Base-by-base conservation (phyloP, 2,329 filamentous ascomycete species). In the Fusarium succisae region DNA sequence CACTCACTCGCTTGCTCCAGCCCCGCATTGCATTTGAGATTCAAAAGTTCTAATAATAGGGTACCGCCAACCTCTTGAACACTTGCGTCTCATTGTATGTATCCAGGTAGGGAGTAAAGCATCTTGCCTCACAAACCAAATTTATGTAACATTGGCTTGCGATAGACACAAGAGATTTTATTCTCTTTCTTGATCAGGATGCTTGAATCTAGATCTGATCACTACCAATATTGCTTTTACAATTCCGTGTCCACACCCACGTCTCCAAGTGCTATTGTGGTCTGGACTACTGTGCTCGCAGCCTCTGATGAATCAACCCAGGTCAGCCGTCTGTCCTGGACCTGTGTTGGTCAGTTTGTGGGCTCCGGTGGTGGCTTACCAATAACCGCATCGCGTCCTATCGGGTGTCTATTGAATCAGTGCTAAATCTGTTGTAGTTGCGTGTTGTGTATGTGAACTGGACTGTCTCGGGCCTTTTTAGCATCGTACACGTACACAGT, bases 31-130 rank as follows among this genome's bases (percentile, higher is more conserved):
- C 38, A 66, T 70, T 39, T 35, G 44, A 58, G 38, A 47, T 64
- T 45, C 24, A 38, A 18, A 38, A 44, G 24, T 20, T 37, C 75
- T 75, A 77, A 77, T 67, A 74, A 76, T 75, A 77, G 65, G 62
- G n/a, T 12, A 30, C 18, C 28, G 22, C 20, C 35, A 66, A 76
- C 72, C 70, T 66, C 67, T 74, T 59, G 63, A 37, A 72, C 47
- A 60, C 56, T 66, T 44, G 39, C 57, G 56, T 45, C 63, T 72
- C 70, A 35, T 35, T 35, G 32, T 17, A 35, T 35, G 32, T 35
- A 70, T 65, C 32, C 54, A 41, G 47, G 44, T 51, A 69, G 45
- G 51, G 28, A 53, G 39, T 44, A 39, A 41, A 63, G 35, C 38
- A 57, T 69, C 51, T 69, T 58, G 44, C 39, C 39, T 47, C 26